Evolutionary conservation across 1,284 basidiomycete genomes (phyloP), one percentile per base, ranked within the genome.

Genomic region (Malassezia psittaci): DNA sequence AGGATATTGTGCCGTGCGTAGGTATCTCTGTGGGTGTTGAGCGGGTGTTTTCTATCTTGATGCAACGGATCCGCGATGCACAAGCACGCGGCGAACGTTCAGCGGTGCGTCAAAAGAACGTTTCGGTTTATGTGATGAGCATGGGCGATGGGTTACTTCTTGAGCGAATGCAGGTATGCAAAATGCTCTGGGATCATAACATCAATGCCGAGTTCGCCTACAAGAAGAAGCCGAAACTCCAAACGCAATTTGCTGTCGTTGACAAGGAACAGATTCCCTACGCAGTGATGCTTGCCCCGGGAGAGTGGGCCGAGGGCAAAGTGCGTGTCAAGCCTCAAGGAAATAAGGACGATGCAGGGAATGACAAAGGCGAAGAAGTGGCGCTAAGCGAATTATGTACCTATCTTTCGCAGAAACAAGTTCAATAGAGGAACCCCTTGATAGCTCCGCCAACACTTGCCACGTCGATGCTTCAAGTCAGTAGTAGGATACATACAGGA

Each of bases 171-270:
- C 79, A 77, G 69, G 81, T 98, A 18, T 87, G 85, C 44, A 83
- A 84, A 69, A 83, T 87, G 77, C 78, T 98, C 52, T 83, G 94
- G 75, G 85, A 85, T 60, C 85, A 83, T 2, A 91, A 90, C 0
- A 86, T 98, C 77, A 88, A 90, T 82, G 83, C 88, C 59, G 93
- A 96, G 75, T 98, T 89, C 79, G 79, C 90, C 72, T 88, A 90
- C 68, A 96, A 96, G 77, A 82, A 79, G 60, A 96, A 96, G 76
- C 75, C 78, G 32, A 78, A 90, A 36, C 78, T 79, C 1, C 79
- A 83, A 9, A 48, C 57, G 18, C 93, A 98, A 75, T 96, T 94
- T 72, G 85, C 85, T 16, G 84, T 85, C 3, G 87, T 88, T n/a
- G 93, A 94, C 77, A 84, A 80, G 72, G 91, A 96, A 68, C 84